A percentile compares a stretch with the other conserved stretches of the same genome.
These are phyloP conservation scores for Xylaria sp. DNA, from an alignment of 2,329 filamentous ascomycete species.

Conservation along the genomic window DNA sequence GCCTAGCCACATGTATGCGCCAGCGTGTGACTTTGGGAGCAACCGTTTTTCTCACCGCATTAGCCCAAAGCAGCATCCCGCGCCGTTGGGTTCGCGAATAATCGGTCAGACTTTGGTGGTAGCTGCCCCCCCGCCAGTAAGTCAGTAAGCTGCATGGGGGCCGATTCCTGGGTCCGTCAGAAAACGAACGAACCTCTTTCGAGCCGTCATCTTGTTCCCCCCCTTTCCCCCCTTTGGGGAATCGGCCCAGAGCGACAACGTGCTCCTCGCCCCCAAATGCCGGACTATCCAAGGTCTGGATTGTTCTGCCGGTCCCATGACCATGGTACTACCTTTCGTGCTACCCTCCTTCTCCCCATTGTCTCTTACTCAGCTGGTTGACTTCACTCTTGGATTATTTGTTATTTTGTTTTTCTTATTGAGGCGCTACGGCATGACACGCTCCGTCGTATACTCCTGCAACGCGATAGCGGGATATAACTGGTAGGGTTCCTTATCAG, in stretches of 20 bases:
- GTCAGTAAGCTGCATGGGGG: conserved; percentile 31
- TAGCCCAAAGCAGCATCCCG: conserved; percentile 18
- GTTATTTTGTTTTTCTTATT: neutral
- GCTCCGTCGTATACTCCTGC: conserved; percentile 16
- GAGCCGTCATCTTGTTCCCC: conserved; percentile 10
- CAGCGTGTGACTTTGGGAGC: conserved; percentile 25
- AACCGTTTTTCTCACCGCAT: conserved; percentile 35
- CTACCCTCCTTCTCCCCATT: conserved; percentile 18
- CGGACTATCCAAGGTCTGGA: conserved; percentile 31
- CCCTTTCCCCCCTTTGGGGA: conserved; percentile 20
- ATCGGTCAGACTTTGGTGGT: conserved; percentile 20
- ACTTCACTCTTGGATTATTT: neutral
- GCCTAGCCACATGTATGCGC: conserved; percentile 29
- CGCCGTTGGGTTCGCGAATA: conserved; percentile 15
- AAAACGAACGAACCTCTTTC: conserved; percentile 9
- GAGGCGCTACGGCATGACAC: conserved; percentile 8
- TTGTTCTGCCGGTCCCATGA: conserved; percentile 36
- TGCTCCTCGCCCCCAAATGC: conserved; percentile 24
- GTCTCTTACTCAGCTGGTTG: conserved; percentile 19
- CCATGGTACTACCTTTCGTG: conserved; percentile 29
- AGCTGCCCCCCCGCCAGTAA: neutral
- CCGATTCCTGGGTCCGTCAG: neutral
- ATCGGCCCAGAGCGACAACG: neutral
- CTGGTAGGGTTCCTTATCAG: conserved; percentile 17
- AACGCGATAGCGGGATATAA: conserved; percentile 12